Conservation (phyloP, 257 asterid species). For the Mentha longifolia region DNA sequence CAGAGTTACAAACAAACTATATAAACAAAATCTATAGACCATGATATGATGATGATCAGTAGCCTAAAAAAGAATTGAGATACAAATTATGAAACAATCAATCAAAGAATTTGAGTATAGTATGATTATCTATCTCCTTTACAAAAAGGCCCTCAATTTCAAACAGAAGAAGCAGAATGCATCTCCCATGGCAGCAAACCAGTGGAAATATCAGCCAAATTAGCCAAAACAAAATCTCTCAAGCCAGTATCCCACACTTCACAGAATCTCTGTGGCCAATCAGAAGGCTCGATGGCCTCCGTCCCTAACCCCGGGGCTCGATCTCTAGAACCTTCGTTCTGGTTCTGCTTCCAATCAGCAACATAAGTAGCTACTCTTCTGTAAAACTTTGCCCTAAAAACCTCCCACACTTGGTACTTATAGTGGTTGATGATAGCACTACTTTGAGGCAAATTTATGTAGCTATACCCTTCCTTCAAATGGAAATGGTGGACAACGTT, state of each 20-base stretch:
- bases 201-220: slow-evolving; percentile 60
- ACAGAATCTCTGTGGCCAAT: slow-evolving; percentile 83
- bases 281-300: slow-evolving; percentile 91
- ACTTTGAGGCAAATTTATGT: slow-evolving; percentile 70
- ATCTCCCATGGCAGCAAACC: slow-evolving; percentile 89
- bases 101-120: slow-evolving; percentile 33
- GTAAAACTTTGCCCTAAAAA: slow-evolving; percentile 78
- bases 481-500: slow-evolving; percentile 97
- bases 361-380: slow-evolving; percentile 95
- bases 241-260: slow-evolving; percentile 94
- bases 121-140: slow-evolving; percentile 35
- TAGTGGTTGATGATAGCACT: slow-evolving; percentile 78
- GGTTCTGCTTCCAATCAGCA: slow-evolving; percentile 85
- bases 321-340: slow-evolving; percentile 94
- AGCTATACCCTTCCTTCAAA: slow-evolving; percentile 58
- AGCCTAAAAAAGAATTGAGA: slow-evolving; percentile 1
- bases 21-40: slow-evolving; percentile 23
- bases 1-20: slow-evolving; percentile 8
- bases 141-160: slow-evolving; percentile 19
- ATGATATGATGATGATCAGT: not conserved
- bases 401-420: slow-evolving; percentile 97
- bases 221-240: slow-evolving; percentile 72
- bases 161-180: slow-evolving; percentile 24
- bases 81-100: slow-evolving; percentile 24
- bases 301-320: slow-evolving; percentile 98